Evolutionary conservation across 2,329 filamentous ascomycete genomes (phyloP).

Genomic region (Dactylellina leptospora): DNA sequence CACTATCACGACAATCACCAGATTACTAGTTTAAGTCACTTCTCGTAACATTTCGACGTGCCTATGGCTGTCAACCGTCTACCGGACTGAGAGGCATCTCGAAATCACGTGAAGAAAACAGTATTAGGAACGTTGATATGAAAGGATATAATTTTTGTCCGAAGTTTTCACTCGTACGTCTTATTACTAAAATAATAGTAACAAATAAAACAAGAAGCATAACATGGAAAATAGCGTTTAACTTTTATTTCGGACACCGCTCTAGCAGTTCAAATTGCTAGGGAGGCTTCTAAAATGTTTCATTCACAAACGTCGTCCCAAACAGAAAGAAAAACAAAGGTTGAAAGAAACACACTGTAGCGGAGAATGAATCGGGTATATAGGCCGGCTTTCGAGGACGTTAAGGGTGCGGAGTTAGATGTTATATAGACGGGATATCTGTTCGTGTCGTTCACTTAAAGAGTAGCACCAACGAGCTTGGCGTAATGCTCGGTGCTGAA

Average conservation of each 20-base stretch:
- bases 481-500: constrained; percentile 98
- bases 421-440: not conserved
- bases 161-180: constrained; percentile 6
- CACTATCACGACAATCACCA: too few species aligned
- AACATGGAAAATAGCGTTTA: constrained; percentile 19
- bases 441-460: constrained; percentile 64
- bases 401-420: not conserved
- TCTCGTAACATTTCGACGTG: too few species aligned
- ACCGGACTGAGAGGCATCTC: too few species aligned
- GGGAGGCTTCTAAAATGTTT: constrained; percentile 26
- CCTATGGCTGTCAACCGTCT: too few species aligned
- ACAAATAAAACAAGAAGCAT: constrained; percentile 21
- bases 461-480: constrained; percentile 87
- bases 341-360: too few species aligned
- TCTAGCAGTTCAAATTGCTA: constrained; percentile 13
- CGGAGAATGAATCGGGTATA: constrained; percentile 30
- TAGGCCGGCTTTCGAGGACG: constrained; percentile 3
- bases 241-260: constrained; percentile 16
- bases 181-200: constrained; percentile 43
- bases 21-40: too few species aligned
- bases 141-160: too few species aligned
- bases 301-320: constrained; percentile 13
- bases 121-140: too few species aligned
- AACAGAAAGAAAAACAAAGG: not conserved
- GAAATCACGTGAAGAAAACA: too few species aligned